Evolutionary conservation across 2,329 filamentous ascomycete genomes (phyloP), one percentile per base, ranked within the genome.

Genomic region (Pseudogymnoascus sp.): DNA sequence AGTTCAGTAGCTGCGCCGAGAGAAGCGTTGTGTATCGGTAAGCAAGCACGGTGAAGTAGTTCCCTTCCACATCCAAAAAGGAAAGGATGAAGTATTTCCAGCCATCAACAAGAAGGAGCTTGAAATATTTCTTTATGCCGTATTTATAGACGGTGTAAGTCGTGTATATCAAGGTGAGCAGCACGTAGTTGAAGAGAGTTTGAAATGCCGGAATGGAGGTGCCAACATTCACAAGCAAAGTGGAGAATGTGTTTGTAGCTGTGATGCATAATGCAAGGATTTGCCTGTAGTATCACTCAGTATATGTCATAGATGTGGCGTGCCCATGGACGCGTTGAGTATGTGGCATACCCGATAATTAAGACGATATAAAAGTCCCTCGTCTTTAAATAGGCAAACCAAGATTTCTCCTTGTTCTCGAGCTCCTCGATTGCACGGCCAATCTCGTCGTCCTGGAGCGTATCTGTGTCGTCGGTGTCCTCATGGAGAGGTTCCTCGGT

Each of bases 41-140:
- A 4, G 93, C 95, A 60, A 97, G 83, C 60, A 99, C 93, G 71
- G 93, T 93, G 74, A 97, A 97, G 80, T 97, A 99, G 78, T 99
- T 99, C 66, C 95, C 95, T 77, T 97, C 85, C 60, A 97, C 93
- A 73, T 99, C 95, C 69, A 95, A 83, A 76, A 97, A 97, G 61
- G 90, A 87, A 65, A 99, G 85, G 75, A 97, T 90, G 70, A 96
- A 83, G 78, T 96, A 97, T 77, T 91, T 91, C 95, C 93, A 97
- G 64, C 92, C 91, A 73, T 96, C 88, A 65, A 81, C 83, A 61
- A 78, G 73, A 13, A 92, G 72, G 63, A 96, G 74, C 59, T 79
- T 77, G 56, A 78, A 72, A 83, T 89, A 96, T 70, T 83, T 84
- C 71, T 84, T 86, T 69, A 86, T 81, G 4, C 95, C 93, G 72